Percentiles rank a stretch among this genome's conserved stretches.
Evolutionary conservation across 768 basidiomycete genomes (phyloP).

Genomic region (Amyloporia xantha): DNA sequence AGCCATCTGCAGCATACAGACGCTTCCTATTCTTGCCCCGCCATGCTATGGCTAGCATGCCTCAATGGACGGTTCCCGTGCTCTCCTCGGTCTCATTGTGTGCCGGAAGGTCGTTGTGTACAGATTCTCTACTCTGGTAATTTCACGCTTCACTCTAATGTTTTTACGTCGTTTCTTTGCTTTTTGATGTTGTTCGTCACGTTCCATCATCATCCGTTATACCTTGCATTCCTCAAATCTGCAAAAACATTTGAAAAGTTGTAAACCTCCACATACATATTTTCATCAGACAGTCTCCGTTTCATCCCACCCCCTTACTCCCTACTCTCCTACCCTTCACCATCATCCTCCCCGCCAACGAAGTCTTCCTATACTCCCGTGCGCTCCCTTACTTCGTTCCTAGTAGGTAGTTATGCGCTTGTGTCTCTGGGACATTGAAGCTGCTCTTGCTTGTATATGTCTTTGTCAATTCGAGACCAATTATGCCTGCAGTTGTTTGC

Average conservation of each 20-base stretch:
- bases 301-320: constrained; percentile 21
- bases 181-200: constrained; percentile 26
- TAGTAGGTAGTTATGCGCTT: constrained; percentile 13
- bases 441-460: constrained; percentile 12
- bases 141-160: constrained; percentile 31
- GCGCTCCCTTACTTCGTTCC: constrained; percentile 14
- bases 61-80: constrained; percentile 16
- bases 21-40: constrained; percentile 12
- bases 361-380: constrained; percentile 8
- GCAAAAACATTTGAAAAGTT: constrained; percentile 44
- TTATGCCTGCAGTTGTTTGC: constrained; percentile 9
- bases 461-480: constrained; percentile 8
- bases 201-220: constrained; percentile 30
- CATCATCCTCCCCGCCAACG: constrained; percentile 10
- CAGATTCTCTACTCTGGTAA: constrained; percentile 27
- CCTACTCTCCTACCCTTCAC: constrained; percentile 17
- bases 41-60: constrained; percentile 11
- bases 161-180: constrained; percentile 25
- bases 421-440: constrained; percentile 14
- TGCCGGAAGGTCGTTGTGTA: constrained; percentile 26
- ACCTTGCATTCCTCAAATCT: constrained; percentile 32
- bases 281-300: constrained; percentile 17
- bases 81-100: constrained; percentile 16
- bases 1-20: too few species aligned
- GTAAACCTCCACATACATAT: constrained; percentile 30